Percentiles rank a stretch among this genome's conserved stretches.
These are phyloP conservation scores for Vicia sativa DNA, from an alignment of 306 rosid genomes.

Conservation along the genomic window DNA sequence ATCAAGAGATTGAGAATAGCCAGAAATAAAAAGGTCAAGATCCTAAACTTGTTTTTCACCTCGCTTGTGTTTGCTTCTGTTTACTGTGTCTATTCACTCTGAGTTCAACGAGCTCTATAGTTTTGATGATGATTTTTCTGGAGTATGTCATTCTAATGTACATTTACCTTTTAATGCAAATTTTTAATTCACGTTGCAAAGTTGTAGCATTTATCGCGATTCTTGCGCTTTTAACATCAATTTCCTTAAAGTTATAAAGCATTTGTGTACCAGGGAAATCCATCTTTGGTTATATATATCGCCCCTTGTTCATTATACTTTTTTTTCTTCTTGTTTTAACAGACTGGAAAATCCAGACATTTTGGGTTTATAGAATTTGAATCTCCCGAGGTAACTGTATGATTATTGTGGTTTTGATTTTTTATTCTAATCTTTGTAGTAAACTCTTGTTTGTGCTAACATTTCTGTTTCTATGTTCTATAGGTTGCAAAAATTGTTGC, in stretches of 20 bases:
- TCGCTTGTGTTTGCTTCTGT: neutral
- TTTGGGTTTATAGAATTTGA: conserved; percentile 83
- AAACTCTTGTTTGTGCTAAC: conserved; percentile 14
- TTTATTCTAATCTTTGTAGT: neutral
- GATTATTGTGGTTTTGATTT: neutral
- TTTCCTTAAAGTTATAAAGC: neutral
- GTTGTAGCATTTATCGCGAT: neutral
- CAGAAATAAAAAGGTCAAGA: conserved; percentile 69
- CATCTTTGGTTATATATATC: neutral
- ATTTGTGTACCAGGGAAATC: neutral
- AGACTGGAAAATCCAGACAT: conserved; percentile 89
- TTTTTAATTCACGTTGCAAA: conserved; percentile 1
- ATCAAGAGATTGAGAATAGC: conserved; percentile 80
- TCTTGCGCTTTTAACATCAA: neutral
- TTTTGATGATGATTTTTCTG: neutral
- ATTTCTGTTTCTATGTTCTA: conserved; percentile 17
- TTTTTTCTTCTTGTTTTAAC: conserved; percentile 18
- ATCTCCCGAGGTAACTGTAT: conserved; percentile 68
- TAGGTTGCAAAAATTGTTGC: conserved; percentile 96
- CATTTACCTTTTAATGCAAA: neutral
- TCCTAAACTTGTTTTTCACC: conserved; percentile 5
- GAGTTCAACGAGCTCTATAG: neutral
- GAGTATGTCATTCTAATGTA: neutral
- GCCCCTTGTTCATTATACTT: neutral
- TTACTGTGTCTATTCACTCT: neutral